Conservation (phyloP, 768 basidiomycete species). For the Boletus patriciae region DNA sequence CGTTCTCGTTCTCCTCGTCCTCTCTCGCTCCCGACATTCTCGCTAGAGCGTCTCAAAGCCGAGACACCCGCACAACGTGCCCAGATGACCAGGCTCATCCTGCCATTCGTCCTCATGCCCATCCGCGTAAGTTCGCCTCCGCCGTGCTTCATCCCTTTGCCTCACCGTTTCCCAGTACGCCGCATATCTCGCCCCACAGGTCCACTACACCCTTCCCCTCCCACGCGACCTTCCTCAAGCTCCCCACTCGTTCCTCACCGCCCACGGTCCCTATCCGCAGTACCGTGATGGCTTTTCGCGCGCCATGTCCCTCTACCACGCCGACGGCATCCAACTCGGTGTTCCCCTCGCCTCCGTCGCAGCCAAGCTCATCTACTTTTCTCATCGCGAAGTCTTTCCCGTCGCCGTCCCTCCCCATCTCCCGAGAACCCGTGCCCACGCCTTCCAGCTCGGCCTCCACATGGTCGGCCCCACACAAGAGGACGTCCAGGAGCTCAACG, state of each 20-base stretch:
- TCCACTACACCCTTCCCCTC: conserved; percentile 59
- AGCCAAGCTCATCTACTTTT: conserved; percentile 63
- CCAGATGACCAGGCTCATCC: conserved; percentile 34
- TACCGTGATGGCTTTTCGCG: conserved; percentile 41
- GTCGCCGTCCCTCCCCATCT: conserved; percentile 44
- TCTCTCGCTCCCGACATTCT: conserved; percentile 18
- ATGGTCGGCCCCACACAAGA: conserved; percentile 49
- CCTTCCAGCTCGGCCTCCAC: conserved; percentile 23
- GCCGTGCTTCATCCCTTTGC: not conserved
- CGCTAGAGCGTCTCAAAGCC: conserved; percentile 32
- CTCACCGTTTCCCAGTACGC: conserved; percentile 45
- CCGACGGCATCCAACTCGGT: conserved; percentile 25
- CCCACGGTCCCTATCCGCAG: conserved; percentile 49
- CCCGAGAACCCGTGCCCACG: conserved; percentile 33
- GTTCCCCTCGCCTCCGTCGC: conserved; percentile 53
- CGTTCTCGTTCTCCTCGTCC: conserved; percentile 17
- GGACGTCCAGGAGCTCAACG: conserved; percentile 61
- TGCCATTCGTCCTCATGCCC: conserved; percentile 51
- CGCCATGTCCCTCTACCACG: conserved; percentile 30
- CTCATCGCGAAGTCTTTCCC: conserved; percentile 51
- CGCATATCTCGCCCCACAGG: conserved; percentile 57
- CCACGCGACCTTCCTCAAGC: conserved; percentile 11
- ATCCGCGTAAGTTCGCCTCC: conserved; percentile 39
- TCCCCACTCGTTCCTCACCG: conserved; percentile 34
- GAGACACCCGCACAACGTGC: conserved; percentile 29